These are phyloP conservation scores for Solanum ossicruentum DNA, from an alignment of 257 asterid species.

Conservation along the genomic window DNA sequence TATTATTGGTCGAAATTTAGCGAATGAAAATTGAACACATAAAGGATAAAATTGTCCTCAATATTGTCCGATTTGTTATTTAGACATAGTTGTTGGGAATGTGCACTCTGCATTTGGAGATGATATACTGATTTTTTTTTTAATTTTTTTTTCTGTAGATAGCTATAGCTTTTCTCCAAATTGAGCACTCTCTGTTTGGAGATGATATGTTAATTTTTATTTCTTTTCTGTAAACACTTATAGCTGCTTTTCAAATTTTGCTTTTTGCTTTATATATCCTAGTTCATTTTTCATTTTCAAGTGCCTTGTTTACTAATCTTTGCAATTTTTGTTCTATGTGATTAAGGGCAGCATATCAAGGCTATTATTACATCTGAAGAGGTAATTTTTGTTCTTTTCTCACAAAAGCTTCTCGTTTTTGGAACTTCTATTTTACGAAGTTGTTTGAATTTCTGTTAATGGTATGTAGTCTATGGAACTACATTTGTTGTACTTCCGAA, in stretches of 20 bases:
- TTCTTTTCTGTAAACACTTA: background rate
- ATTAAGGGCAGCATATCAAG: conserved; percentile 76
- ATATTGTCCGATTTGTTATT: background rate
- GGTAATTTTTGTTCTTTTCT: conserved; percentile 22
- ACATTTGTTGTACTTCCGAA: background rate
- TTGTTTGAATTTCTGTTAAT: background rate
- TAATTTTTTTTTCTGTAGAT: background rate
- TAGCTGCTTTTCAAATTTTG: background rate
- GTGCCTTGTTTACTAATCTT: background rate
- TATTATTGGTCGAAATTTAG: background rate
- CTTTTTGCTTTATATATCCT: background rate
- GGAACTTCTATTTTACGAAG: background rate
- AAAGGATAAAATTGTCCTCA: background rate
- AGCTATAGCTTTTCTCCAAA: background rate
- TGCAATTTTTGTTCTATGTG: background rate
- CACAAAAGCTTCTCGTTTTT: background rate
- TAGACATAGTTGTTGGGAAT: background rate
- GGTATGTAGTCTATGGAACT: background rate
- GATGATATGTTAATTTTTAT: background rate
- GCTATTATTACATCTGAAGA: conserved; percentile 87
- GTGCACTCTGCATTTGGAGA: background rate
- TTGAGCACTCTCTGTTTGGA: background rate
- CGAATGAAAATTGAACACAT: background rate
- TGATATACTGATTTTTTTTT: background rate
- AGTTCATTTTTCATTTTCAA: background rate